Evolutionary conservation across 106 monocot species (phyloP).

Genomic region (Agapanthus africanus): DNA sequence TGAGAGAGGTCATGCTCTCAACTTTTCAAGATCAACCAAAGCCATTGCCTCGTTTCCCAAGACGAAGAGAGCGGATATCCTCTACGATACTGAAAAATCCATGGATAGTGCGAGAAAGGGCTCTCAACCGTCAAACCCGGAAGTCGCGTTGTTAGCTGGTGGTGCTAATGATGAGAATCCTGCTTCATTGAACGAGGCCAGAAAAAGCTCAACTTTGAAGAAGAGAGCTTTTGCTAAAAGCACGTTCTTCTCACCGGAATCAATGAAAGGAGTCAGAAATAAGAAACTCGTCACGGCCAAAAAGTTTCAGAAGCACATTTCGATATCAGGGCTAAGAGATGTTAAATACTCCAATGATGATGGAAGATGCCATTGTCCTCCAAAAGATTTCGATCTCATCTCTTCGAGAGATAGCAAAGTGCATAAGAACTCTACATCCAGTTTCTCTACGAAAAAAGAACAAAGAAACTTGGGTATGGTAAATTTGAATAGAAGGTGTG

Average conservation of each 20-base stretch:
- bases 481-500: background rate
- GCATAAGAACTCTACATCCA: background rate
- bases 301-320: slow-evolving; percentile 37
- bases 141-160: background rate
- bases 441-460: background rate
- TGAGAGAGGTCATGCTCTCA: background rate
- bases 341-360: background rate
- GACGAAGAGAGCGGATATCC: slow-evolving; percentile 13
- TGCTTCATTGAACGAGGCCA: background rate
- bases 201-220: slow-evolving; percentile 1
- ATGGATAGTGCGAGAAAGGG: slow-evolving; percentile 10
- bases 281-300: slow-evolving; percentile 2
- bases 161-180: background rate
- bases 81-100: background rate
- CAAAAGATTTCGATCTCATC: background rate
- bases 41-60: slow-evolving; percentile 11
- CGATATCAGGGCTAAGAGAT: slow-evolving; percentile 10
- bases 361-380: background rate
- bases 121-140: background rate
- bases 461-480: background rate
- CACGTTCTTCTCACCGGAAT: slow-evolving; percentile 6
- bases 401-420: slow-evolving; percentile 5
- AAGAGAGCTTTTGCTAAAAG: slow-evolving; percentile 11
- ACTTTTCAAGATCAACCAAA: background rate
- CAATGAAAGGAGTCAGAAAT: slow-evolving; percentile 3